These are phyloP conservation scores for Xylaria sp. DNA, from an alignment of 2,329 filamentous ascomycete genomes.

Conservation along the genomic window DNA sequence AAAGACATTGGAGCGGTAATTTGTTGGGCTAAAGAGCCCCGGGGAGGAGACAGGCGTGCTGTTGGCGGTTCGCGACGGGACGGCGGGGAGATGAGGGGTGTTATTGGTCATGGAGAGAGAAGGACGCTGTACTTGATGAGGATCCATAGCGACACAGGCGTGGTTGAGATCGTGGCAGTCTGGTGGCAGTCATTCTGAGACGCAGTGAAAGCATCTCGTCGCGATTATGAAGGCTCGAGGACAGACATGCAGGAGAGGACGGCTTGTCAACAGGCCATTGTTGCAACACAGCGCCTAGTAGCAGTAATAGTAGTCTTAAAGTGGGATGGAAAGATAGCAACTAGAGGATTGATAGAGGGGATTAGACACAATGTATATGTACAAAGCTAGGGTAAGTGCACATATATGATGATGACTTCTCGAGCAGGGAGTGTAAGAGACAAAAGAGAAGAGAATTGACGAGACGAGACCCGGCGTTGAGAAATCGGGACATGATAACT, in stretches of 20 bases:
- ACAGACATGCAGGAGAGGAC: conserved; percentile 8
- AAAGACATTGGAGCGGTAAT: conserved; percentile 55
- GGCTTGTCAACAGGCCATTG: conserved; percentile 33
- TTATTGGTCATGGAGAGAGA: conserved; percentile 53
- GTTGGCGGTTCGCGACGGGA: conserved; percentile 61
- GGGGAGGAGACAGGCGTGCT: conserved; percentile 71
- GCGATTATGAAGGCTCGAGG: conserved; percentile 36
- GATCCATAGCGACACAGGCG: conserved; percentile 49
- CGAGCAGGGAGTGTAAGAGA: background rate
- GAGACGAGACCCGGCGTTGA: conserved; percentile 16
- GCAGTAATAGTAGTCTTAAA: background rate
- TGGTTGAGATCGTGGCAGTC: conserved; percentile 41
- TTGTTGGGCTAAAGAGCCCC: conserved; percentile 68
- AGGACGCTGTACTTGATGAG: conserved; percentile 48
- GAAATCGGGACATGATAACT: conserved; percentile 32
- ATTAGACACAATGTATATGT: conserved; percentile 13
- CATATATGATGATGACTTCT: background rate
- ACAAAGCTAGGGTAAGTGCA: conserved; percentile 6
- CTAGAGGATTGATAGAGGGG: conserved; percentile 6
- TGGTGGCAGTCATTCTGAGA: conserved; percentile 47
- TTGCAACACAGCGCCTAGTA: background rate
- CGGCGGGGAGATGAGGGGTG: conserved; percentile 51
- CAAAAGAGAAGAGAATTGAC: conserved; percentile 14
- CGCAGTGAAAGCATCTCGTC: conserved; percentile 48
- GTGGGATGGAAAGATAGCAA: conserved; percentile 7